These are phyloP conservation scores for Globisporangium heterothallicum DNA, from an alignment of 352 stramenopile species.

Conservation along the genomic window DNA sequence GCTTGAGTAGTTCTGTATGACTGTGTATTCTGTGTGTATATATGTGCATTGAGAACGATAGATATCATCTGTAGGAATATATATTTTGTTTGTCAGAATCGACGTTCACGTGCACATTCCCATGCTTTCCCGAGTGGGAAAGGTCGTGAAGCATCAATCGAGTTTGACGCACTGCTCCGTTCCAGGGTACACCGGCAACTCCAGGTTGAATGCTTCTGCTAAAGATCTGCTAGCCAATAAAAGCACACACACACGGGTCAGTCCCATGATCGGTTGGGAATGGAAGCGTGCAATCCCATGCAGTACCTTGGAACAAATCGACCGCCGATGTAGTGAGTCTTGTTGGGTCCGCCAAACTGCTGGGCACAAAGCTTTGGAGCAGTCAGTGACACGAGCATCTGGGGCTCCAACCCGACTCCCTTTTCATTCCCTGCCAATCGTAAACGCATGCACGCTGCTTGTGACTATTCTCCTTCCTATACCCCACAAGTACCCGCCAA, in stretches of 20 bases:
- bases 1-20: conserved; percentile 10
- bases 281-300: not conserved
- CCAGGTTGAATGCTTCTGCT: conserved; percentile 55
- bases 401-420: conserved; percentile 77
- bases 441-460: conserved; percentile 3
- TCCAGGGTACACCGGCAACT: conserved; percentile 53
- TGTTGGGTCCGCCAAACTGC: conserved; percentile 73
- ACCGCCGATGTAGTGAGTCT: conserved; percentile 94
- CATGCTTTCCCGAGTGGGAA: not conserved
- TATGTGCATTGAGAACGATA: conserved; percentile 4
- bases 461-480: not conserved
- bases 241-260: not conserved
- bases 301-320: conserved; percentile 91
- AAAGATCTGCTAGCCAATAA: conserved; percentile 27
- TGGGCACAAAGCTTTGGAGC: conserved; percentile 93
- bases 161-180: conserved; percentile 64
- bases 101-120: not conserved
- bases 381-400: conserved; percentile 96
- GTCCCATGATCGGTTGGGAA: not conserved
- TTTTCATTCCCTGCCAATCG: conserved; percentile 52
- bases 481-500: not conserved
- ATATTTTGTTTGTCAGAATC: conserved; percentile 6
- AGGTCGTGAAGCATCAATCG: not conserved
- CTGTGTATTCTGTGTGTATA: conserved; percentile 8
- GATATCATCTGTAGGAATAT: conserved; percentile 7